Percentiles rank a stretch among this genome's conserved stretches.
These are phyloP conservation scores for Arxiozyma slooffiae DNA, from an alignment of 1,139 yeast genomes.

Conservation along the genomic window DNA sequence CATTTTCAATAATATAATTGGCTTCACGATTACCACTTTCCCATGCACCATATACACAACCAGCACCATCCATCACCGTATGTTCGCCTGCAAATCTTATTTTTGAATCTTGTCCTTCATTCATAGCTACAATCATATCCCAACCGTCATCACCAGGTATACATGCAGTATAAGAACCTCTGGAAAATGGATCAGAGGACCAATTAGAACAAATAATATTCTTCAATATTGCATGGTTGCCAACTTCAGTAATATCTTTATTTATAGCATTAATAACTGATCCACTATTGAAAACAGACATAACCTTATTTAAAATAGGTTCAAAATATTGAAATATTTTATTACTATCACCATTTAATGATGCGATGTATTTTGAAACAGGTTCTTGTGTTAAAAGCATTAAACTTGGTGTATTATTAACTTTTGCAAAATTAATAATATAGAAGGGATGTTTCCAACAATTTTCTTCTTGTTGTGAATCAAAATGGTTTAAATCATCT, in stretches of 20 bases:
- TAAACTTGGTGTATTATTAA: constrained; percentile 40
- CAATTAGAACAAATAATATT: constrained; percentile 52
- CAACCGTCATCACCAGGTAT: constrained; percentile 59
- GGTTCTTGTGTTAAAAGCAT: constrained; percentile 61
- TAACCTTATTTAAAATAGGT: constrained; percentile 34
- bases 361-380: constrained; percentile 45
- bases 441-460: constrained; percentile 46
- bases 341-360: constrained; percentile 28
- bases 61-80: constrained; percentile 64
- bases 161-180: constrained; percentile 71
- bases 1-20: constrained; percentile 20
- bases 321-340: constrained; percentile 37
- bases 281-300: constrained; percentile 16
- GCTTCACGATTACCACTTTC: constrained; percentile 67
- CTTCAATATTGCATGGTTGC: constrained; percentile 38
- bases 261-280: constrained; percentile 12
- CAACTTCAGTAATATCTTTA: constrained; percentile 5
- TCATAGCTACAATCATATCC: constrained; percentile 45
- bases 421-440: constrained; percentile 37
- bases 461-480: background rate
- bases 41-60: constrained; percentile 80
- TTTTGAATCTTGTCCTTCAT: constrained; percentile 44
- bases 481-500: background rate
- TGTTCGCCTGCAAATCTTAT: constrained; percentile 84
- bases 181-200: constrained; percentile 58